Base-by-base conservation (phyloP, 129 eudicot genomes). In the Centella asiatica region DNA sequence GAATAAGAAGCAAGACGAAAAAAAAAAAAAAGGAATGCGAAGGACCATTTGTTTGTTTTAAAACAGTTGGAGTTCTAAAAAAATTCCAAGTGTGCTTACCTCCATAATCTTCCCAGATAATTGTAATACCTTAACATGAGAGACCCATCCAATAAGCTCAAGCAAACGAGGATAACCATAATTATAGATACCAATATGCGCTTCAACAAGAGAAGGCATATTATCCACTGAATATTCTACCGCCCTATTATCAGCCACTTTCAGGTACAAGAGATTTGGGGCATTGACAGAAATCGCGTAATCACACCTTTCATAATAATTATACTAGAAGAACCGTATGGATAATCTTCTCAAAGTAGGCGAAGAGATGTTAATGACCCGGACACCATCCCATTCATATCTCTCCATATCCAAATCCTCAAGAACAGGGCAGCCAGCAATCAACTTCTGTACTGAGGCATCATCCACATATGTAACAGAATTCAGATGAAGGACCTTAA, bases 361-460 rank as follows among this genome's bases (percentile, higher is more conserved):
- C 13, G 58, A 25, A 52, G 20, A 26, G 11, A 52, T 26, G 5
- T 52, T 52, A 52, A 52, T 27, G 34, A 52, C 58, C 58, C 36
- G 58, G 13, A 15, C 58, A 52, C 58, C 58, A 52, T 52, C 58
- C 33, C 58, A 52, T 52, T 52, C 58, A 10, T 52, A 17, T 52
- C 58, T 52, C 9, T 52, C 58, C 14, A 52, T 52, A 52, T 52
- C 58, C 34, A 52, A 18, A 52, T 52, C 58, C 58, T 52, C 58
- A 17, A 52, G 58, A 10, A 25, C 58, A 52, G 58, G 58, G 58
- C 58, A 52, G 29, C 58, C 58, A 52, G 58, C 25, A 27, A 52
- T 52, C 26, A 52, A 34, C 58, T 52, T 52, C 25, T 52, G 58
- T 27, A 52, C 26, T 24, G 58, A 52, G 58, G 14, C 10, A 52